A percentile compares a stretch with the other conserved stretches of the same genome.
Conservation (phyloP, 176 grass and related monocot species). For the Raddia guianensis region DNA sequence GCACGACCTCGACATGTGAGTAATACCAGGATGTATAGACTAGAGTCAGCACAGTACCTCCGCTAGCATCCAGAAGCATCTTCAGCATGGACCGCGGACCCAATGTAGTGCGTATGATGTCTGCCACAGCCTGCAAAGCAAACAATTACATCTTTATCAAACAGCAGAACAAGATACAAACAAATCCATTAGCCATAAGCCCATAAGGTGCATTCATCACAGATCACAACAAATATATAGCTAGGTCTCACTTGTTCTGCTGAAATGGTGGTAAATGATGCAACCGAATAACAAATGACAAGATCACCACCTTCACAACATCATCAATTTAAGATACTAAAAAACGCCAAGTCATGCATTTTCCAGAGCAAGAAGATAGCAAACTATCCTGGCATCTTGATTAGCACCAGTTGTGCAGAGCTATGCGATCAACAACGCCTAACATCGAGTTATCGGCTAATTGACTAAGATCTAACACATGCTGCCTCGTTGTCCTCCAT, state of each 20-base stretch:
- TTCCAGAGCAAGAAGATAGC: neutral
- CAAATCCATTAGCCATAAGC: neutral
- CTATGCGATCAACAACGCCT: neutral
- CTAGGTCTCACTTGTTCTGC: neutral
- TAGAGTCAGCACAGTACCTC: constrained; percentile 53
- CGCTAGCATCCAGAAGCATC: constrained; percentile 94
- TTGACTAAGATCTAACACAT: neutral
- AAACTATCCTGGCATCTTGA: neutral
- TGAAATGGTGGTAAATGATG: neutral
- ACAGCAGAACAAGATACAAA: neutral
- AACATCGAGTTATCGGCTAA: neutral
- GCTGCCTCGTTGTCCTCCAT: neutral
- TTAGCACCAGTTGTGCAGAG: neutral
- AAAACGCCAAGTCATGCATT: neutral
- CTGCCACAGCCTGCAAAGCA: constrained; percentile 78
- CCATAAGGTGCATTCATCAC: neutral
- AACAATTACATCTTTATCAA: constrained; percentile 13
- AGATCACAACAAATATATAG: neutral
- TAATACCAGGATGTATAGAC: neutral
- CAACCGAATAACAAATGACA: neutral
- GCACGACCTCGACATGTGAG: neutral
- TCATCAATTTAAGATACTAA: neutral
- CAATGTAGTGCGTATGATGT: constrained; percentile 93
- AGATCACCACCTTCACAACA: neutral
- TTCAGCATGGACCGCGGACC: constrained; percentile 98